Percentiles rank a stretch among this genome's conserved stretches.
Conservation (phyloP, 2,329 filamentous ascomycete species). For the Colletotrichum brevisporum region DNA sequence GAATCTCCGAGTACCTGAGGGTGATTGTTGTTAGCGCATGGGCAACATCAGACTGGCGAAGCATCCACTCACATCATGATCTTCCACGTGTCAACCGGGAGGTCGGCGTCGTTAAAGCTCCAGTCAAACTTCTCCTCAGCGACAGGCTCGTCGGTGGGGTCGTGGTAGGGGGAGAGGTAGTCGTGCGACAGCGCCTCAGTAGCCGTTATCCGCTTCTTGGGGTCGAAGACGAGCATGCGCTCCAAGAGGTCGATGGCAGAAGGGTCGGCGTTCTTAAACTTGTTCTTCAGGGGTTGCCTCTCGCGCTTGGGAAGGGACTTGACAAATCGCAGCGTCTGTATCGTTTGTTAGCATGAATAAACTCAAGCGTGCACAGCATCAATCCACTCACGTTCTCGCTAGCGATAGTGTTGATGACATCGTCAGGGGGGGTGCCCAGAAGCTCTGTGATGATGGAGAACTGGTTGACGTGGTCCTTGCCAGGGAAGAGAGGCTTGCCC, state of each 20-base stretch:
- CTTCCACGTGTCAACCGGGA: slow-evolving; percentile 99
- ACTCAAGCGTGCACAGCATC: neutral
- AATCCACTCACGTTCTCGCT: slow-evolving; percentile 86
- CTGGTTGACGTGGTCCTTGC: slow-evolving; percentile 99
- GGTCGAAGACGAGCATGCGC: slow-evolving; percentile 97
- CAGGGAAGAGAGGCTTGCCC: slow-evolving; percentile 97
- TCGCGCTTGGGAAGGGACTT: slow-evolving; percentile 97
- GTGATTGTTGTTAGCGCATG: slow-evolving; percentile 18
- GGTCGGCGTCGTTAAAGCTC: slow-evolving; percentile 98
- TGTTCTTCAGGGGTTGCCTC: slow-evolving; percentile 85
- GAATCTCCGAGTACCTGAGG: slow-evolving; percentile 95
- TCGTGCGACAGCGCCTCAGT: slow-evolving; percentile 89
- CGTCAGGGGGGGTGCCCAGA: slow-evolving; percentile 94
- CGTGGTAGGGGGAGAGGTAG: slow-evolving; percentile 96
- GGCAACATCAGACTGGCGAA: too few relatives aligned
- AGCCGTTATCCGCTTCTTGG: slow-evolving; percentile 94
- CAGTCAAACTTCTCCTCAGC: slow-evolving; percentile 99
- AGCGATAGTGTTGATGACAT: slow-evolving; percentile 98
- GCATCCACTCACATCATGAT: slow-evolving; percentile 93
- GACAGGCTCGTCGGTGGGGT: slow-evolving; percentile 94
- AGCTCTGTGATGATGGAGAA: slow-evolving; percentile 99
- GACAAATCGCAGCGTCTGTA: slow-evolving; percentile 92
- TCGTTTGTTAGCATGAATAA: neutral
- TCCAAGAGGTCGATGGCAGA: slow-evolving; percentile 91
- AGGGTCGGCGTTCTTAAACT: slow-evolving; percentile 96